Conservation (phyloP, 768 basidiomycete species). For the Phanerochaete sordida region DNA sequence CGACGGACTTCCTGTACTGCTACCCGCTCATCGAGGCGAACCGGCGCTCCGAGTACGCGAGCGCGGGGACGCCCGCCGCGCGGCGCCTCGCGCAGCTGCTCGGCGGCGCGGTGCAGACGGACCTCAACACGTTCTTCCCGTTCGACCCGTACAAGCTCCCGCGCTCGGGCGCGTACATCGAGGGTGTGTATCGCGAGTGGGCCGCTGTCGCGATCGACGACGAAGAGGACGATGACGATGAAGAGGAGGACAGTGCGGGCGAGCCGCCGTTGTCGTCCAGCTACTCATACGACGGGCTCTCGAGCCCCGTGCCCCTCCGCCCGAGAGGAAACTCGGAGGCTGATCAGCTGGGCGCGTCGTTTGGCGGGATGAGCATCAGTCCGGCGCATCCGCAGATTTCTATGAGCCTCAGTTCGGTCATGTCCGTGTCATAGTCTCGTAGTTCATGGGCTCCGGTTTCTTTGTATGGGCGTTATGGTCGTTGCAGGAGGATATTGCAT, state of each 20-base stretch:
- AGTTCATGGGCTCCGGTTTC: not conserved
- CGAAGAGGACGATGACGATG: conserved; percentile 49
- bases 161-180: conserved; percentile 71
- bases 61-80: not conserved
- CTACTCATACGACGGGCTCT: not conserved
- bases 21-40: conserved; percentile 92
- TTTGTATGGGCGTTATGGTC: not conserved
- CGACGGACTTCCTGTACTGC: conserved; percentile 90
- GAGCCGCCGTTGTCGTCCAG: not conserved
- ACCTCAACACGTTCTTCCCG: conserved; percentile 94
- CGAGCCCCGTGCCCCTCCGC: conserved; percentile 21
- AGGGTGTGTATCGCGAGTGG: conserved; percentile 90
- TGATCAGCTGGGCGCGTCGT: conserved; percentile 59
- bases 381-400: conserved; percentile 37
- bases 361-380: conserved; percentile 85
- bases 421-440: conserved; percentile 10
- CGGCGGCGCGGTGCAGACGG: conserved; percentile 45
- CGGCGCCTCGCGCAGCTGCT: conserved; percentile 17
- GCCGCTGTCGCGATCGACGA: conserved; percentile 66
- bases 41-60: conserved; percentile 54
- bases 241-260: conserved; percentile 45
- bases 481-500: not conserved
- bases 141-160: conserved; percentile 97
- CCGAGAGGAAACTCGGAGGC: conserved; percentile 32
- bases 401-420: not conserved